phyloP scores from a whole-genome alignment of 495 filamentous ascomycete genomes.

The Aspergillus cristatus region DNA sequence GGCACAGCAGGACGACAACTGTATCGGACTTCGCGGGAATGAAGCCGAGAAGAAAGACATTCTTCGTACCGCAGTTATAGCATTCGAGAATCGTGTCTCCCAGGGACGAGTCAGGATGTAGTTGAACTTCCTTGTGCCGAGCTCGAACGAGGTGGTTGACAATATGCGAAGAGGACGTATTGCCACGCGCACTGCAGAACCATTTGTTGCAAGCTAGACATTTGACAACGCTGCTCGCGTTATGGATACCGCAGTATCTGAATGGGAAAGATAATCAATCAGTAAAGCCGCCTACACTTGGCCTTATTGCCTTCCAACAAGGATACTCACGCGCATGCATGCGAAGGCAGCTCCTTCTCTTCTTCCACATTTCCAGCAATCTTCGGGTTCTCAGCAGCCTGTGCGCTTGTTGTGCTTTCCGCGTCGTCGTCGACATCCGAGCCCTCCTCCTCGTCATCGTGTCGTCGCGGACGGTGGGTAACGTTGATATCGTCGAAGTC shows the following conservation, averaged over 20 bases:
- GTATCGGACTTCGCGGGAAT: conserved; percentile 99
- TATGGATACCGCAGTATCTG: conserved; percentile 97
- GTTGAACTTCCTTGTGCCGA: conserved; percentile 95
- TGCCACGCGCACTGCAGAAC: conserved; percentile 98
- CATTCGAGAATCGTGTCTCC: conserved; percentile 97
- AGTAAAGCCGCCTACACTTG: not conserved
- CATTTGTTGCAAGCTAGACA: conserved; percentile 94
- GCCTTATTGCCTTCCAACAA: not conserved
- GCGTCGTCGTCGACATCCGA: conserved; percentile 85
- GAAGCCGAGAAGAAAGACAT: conserved; percentile 98
- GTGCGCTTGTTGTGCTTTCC: conserved; percentile 83
- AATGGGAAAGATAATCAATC: conserved; percentile 10
- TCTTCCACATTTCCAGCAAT: conserved; percentile 60
- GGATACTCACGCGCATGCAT: conserved; percentile 86
- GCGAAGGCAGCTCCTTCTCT: conserved; percentile 84
- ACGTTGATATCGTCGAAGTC: conserved; percentile 65
- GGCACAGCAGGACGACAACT: conserved; percentile 92
- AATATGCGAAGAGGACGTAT: conserved; percentile 93
- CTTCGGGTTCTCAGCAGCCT: conserved; percentile 62
- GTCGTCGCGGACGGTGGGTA: conserved; percentile 58
- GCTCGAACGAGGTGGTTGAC: conserved; percentile 97
- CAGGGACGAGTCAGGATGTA: conserved; percentile 90
- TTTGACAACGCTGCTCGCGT: conserved; percentile 88
- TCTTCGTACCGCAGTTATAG: conserved; percentile 99
- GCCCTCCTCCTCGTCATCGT: conserved; percentile 79